phyloP scores from a whole-genome alignment of 1,284 basidiomycete species.

The Apiotrichum montevideense region DNA sequence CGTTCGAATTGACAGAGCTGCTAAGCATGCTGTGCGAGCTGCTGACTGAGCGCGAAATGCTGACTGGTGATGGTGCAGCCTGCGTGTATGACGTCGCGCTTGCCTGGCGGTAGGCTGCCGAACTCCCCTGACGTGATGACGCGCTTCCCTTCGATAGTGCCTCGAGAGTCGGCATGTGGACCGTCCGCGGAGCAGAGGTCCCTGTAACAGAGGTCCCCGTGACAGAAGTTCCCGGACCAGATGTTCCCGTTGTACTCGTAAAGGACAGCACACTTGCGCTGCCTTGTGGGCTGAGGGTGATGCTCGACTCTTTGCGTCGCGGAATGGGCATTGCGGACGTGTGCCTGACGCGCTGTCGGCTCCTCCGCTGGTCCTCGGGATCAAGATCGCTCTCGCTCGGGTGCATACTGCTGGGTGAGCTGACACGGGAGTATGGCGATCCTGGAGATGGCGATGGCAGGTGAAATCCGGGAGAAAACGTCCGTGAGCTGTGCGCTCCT shows the following conservation, averaged over 20 bases:
- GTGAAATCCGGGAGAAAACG: constrained; percentile 39
- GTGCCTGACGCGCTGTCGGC: constrained; percentile 16
- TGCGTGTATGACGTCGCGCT: neutral
- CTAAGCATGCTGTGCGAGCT: neutral
- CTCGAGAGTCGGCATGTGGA: constrained; percentile 5
- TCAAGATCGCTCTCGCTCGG: constrained; percentile 24
- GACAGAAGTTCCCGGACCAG: neutral
- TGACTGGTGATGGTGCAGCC: neutral
- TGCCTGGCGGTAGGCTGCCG: neutral
- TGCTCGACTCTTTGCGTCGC: neutral
- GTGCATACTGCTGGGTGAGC: neutral
- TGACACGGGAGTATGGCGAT: constrained; percentile 26
- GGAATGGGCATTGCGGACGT: constrained; percentile 27
- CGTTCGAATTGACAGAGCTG: neutral
- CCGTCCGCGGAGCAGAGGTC: neutral
- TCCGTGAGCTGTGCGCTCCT: constrained; percentile 7
- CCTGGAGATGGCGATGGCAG: constrained; percentile 34
- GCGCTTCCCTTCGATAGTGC: neutral
- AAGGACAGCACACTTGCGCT: neutral
- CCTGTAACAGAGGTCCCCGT: too few species aligned
- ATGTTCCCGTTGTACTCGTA: neutral
- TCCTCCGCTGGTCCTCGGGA: constrained; percentile 8
- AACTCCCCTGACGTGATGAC: neutral
- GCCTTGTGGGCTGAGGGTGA: neutral
- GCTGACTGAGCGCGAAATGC: neutral